Percentiles rank a stretch among this genome's conserved stretches.
Conservation (phyloP, 805 yeast genomes). For the Zygoascus tannicola region DNA sequence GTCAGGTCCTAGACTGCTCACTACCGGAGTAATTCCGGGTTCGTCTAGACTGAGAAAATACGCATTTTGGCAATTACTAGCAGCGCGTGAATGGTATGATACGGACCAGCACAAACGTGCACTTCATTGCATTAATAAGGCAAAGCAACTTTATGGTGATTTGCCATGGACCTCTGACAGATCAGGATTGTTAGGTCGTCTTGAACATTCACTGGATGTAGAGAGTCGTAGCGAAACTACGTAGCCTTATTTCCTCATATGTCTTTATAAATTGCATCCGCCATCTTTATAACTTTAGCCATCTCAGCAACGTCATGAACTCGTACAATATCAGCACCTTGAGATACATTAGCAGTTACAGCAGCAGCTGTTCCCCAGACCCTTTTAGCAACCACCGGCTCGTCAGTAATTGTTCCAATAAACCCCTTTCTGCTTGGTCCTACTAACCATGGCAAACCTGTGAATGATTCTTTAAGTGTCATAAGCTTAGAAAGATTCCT, state of each 20-base stretch:
- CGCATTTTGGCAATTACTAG: slow-evolving; percentile 64
- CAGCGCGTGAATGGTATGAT: slow-evolving; percentile 62
- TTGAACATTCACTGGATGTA: slow-evolving; percentile 1
- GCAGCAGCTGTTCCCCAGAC: slow-evolving; percentile 70
- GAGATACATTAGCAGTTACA: slow-evolving; percentile 61
- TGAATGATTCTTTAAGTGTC: slow-evolving; percentile 19
- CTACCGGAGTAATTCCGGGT: background rate
- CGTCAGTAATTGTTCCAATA: slow-evolving; percentile 64
- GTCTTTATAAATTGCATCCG: slow-evolving; percentile 64
- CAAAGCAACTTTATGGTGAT: slow-evolving; percentile 18
- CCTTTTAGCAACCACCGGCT: slow-evolving; percentile 48
- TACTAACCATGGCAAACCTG: slow-evolving; percentile 55
- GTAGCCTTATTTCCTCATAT: background rate
- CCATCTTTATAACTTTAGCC: slow-evolving; percentile 44
- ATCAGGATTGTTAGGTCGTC: slow-evolving; percentile 13
- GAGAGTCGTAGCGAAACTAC: background rate
- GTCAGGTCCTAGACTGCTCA: background rate
- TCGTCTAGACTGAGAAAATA: slow-evolving; percentile 61
- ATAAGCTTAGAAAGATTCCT: slow-evolving; percentile 25
- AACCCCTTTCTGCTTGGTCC: slow-evolving; percentile 90
- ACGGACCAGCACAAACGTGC: slow-evolving; percentile 15
- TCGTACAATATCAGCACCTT: slow-evolving; percentile 70
- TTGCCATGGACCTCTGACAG: slow-evolving; percentile 17
- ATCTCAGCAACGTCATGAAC: slow-evolving; percentile 75
- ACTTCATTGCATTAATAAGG: slow-evolving; percentile 9